Conservation (phyloP, 1,139 yeast species). For the Geotrichum klebahnii region DNA sequence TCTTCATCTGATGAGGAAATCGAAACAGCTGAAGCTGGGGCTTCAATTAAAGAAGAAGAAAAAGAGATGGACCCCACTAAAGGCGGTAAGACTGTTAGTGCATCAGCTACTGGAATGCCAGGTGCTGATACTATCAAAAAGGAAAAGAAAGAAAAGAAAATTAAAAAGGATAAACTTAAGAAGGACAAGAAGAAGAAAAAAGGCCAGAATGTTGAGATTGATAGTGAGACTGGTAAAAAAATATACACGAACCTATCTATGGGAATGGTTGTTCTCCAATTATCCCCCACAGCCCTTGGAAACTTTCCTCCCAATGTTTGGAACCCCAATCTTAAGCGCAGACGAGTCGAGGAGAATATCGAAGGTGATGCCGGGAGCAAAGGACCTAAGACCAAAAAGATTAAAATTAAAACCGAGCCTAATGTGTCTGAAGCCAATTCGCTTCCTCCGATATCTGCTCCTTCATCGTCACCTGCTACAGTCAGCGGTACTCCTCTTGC, state of each 20-base stretch:
- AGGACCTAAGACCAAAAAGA: slow-evolving; percentile 15
- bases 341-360: slow-evolving; percentile 38
- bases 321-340: slow-evolving; percentile 61
- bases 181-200: slow-evolving; percentile 32
- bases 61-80: slow-evolving; percentile 21
- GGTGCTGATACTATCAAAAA: slow-evolving; percentile 10
- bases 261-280: slow-evolving; percentile 65
- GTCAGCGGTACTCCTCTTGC: slow-evolving; percentile 37
- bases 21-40: slow-evolving; percentile 22
- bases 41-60: slow-evolving; percentile 25
- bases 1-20: slow-evolving; percentile 37
- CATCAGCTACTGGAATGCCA: slow-evolving; percentile 14
- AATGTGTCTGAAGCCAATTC: background rate
- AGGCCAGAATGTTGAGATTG: slow-evolving; percentile 9
- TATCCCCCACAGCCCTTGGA: slow-evolving; percentile 56
- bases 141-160: slow-evolving; percentile 24
- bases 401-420: slow-evolving; percentile 19
- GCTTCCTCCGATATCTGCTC: background rate
- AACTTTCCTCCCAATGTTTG: slow-evolving; percentile 78
- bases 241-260: slow-evolving; percentile 43
- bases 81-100: slow-evolving; percentile 3
- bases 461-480: background rate
- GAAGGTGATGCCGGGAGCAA: slow-evolving; percentile 25
- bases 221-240: slow-evolving; percentile 16
- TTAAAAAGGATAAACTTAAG: slow-evolving; percentile 29